Conservation (phyloP, 768 basidiomycete species). For the Mycena rebaudengoi region DNA sequence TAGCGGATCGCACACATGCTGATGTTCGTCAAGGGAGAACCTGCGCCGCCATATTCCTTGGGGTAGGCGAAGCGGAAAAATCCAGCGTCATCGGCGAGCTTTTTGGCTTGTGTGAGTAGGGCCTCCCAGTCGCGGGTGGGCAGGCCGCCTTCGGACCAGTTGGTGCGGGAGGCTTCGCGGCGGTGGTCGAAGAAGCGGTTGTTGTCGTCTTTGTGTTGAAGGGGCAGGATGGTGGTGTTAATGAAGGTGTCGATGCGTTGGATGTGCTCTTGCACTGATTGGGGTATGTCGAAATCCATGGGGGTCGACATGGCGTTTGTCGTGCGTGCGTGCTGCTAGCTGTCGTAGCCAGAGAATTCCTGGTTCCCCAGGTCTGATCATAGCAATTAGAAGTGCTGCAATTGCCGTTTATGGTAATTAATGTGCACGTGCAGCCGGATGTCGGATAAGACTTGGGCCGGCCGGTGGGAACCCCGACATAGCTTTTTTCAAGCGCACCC, state of each 20-base stretch:
- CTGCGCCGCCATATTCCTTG: conserved; percentile 18
- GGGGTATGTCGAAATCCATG: too few relatives aligned
- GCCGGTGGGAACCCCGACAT: too few relatives aligned
- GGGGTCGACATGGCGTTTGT: too few relatives aligned
- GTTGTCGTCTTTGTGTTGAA: conserved; percentile 19
- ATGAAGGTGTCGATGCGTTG: conserved; percentile 20
- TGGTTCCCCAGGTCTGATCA: too few relatives aligned
- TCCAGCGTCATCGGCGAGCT: conserved; percentile 16
- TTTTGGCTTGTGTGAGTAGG: conserved; percentile 12
- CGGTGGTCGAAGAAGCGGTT: conserved; percentile 23
- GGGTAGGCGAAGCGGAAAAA: conserved; percentile 18
- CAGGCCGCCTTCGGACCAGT: conserved; percentile 9
- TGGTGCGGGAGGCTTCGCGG: conserved; percentile 19
- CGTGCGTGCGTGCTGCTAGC: too few relatives aligned
- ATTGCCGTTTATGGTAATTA: too few relatives aligned
- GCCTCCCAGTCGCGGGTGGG: conserved; percentile 19
- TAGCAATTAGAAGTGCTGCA: too few relatives aligned
- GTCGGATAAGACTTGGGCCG: too few relatives aligned
- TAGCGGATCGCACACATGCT: conserved; percentile 20
- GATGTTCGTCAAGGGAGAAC: conserved; percentile 14
- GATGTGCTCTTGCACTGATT: too few relatives aligned
- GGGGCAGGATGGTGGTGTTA: conserved; percentile 12
- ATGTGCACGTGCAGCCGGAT: too few relatives aligned
- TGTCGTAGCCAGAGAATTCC: too few relatives aligned
- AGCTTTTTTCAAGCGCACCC: too few relatives aligned